A percentile compares a stretch with the other conserved stretches of the same genome.
These are phyloP conservation scores for Coemansia sp. DNA, from an alignment of 192 early-diverging fungal genomes.

Conservation along the genomic window DNA sequence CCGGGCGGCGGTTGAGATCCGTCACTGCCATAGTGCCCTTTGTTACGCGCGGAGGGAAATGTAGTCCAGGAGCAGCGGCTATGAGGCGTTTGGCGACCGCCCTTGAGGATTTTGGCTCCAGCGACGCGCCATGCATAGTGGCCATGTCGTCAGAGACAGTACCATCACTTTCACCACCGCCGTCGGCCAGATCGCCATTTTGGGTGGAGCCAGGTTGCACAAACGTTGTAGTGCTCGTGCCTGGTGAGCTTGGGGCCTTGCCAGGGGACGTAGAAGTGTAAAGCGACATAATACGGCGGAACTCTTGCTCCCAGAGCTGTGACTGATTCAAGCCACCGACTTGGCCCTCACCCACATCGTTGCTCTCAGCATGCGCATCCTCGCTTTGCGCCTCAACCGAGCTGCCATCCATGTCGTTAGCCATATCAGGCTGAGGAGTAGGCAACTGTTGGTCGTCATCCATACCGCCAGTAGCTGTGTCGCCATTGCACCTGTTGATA, in stretches of 20 bases:
- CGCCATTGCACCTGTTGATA: constrained; percentile 20
- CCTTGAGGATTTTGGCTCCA: background rate
- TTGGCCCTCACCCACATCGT: background rate
- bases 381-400: background rate
- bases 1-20: constrained; percentile 35
- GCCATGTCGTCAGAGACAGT: constrained; percentile 1
- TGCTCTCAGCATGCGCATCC: background rate
- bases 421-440: background rate
- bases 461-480: background rate
- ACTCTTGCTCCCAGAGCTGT: constrained; percentile 52
- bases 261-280: constrained; percentile 13
- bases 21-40: constrained; percentile 30
- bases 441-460: background rate
- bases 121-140: background rate
- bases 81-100: background rate
- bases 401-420: background rate
- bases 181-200: background rate
- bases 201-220: background rate
- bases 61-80: background rate
- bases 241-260: constrained; percentile 1
- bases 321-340: constrained; percentile 21
- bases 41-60: background rate
- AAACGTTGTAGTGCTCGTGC: constrained; percentile 8
- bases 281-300: constrained; percentile 49
- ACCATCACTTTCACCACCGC: constrained; percentile 11